These are phyloP conservation scores for Phytopythium delawarense DNA, from an alignment of 352 stramenopile genomes.

Conservation along the genomic window DNA sequence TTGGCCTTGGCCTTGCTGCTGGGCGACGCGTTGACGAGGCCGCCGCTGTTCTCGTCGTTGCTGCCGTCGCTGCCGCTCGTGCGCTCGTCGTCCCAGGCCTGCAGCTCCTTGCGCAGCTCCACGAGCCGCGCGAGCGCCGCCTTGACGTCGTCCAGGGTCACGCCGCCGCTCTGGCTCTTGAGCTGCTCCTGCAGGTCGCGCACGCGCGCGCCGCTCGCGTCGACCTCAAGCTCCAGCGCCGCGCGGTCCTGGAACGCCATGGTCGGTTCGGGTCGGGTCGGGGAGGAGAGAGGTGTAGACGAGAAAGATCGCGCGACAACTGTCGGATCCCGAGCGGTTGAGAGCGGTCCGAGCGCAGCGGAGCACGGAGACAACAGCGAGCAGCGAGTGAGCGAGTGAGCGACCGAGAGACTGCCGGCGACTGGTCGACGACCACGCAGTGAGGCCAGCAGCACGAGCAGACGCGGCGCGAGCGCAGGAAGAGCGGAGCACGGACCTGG, in stretches of 20 bases:
- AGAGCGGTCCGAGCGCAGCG: background rate
- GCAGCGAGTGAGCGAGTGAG: background rate
- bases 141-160: constrained; percentile 44
- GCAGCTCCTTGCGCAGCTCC: constrained; percentile 64
- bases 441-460: too few species aligned
- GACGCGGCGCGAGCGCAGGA: background rate
- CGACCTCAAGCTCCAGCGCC: constrained; percentile 52
- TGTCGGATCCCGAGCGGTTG: background rate
- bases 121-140: constrained; percentile 59
- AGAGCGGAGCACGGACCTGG: background rate
- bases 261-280: constrained; percentile 1
- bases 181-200: constrained; percentile 49
- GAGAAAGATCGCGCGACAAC: background rate
- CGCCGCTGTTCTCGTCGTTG: constrained; percentile 11
- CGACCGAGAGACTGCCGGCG: background rate
- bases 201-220: constrained; percentile 43
- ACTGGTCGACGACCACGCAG: background rate
- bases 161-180: constrained; percentile 35
- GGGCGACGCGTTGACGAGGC: background rate
- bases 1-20: constrained; percentile 7
- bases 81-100: constrained; percentile 38
- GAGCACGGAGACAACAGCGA: background rate
- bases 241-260: constrained; percentile 43
- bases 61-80: constrained; percentile 11
- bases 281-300: background rate